Percentiles rank a stretch among this genome's conserved stretches.
Evolutionary conservation across 2,329 filamentous ascomycete genomes (phyloP).

Genomic region (Fusarium sp.): DNA sequence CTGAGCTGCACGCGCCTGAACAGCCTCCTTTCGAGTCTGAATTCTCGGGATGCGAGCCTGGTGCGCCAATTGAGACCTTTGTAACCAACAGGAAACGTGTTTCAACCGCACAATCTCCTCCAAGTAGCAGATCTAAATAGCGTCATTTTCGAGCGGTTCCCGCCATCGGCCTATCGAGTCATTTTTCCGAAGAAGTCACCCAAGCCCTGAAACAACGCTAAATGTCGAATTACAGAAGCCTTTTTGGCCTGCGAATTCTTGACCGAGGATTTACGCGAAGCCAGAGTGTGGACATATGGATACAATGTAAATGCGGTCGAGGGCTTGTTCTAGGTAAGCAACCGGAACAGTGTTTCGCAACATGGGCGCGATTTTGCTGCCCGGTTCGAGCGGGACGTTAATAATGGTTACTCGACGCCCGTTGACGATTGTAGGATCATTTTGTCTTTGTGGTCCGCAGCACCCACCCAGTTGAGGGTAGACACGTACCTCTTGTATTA

Average conservation of each 20-base stretch:
- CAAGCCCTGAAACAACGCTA: not conserved
- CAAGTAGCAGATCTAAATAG: conserved; percentile 24
- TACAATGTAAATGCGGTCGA: conserved; percentile 51
- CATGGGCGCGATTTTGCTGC: conserved; percentile 46
- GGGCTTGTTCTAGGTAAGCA: conserved; percentile 48
- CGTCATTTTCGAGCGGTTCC: conserved; percentile 42
- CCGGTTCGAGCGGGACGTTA: conserved; percentile 44
- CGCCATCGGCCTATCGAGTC: not conserved
- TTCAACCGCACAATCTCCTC: not conserved
- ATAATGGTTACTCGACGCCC: not conserved
- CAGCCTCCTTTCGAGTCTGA: not conserved
- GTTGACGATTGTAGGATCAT: conserved; percentile 37
- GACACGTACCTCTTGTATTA: too few species aligned
- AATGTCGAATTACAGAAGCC: conserved; percentile 13
- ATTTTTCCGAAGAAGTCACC: not conserved
- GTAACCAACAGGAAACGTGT: not conserved
- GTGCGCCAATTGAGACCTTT: not conserved
- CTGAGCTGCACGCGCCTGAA: not conserved
- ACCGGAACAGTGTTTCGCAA: conserved; percentile 50
- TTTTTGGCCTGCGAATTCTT: conserved; percentile 46
- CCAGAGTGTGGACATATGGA: conserved; percentile 52
- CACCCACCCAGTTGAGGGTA: too few species aligned
- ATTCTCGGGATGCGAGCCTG: not conserved
- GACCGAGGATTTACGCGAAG: conserved; percentile 47
- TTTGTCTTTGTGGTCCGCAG: conserved; percentile 47